Evolutionary conservation across 2,329 filamentous ascomycete genomes (phyloP), one percentile per base, ranked within the genome.

Genomic region (Fusarium avenaceum): DNA sequence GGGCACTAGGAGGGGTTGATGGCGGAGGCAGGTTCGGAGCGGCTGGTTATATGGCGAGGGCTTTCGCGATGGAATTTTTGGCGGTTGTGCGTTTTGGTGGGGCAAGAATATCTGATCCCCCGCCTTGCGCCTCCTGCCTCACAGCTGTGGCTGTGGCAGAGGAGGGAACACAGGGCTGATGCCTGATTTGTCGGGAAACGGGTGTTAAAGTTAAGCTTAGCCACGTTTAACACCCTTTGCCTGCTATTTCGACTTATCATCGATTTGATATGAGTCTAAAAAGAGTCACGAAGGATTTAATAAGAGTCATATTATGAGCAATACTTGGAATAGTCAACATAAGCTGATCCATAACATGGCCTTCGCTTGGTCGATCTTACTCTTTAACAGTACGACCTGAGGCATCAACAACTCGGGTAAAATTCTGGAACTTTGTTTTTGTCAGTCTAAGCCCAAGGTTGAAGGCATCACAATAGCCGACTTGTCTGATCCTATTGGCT

Each of bases 41-140:
- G 70, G 71, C 65, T 74, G 73, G 62, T 70, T 74, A 74, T 74
- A 74, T 74, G 72, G 71, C 67, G 74, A 76, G 70, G 72, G 76
- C 75, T 75, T 75, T 75, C 72, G 73, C 73, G 71, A 75, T 78
- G 74, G 77, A 81, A 80, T 74, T 81, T 80, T 81, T 80, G 79
- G 78, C 76, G 78, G 78, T 81, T 81, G 80, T 81, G 80, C 79
- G 80, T 80, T 80, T 80, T 80, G 79, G 80, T 80, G 80, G 80
- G 80, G 79, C 77, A 75, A 55, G 66, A 60, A 63, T 57, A 30
- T 56, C 28, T 43, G 47, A 49, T 64, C 63, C 71, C 71, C 72
- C 72, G 55, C 67, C 65, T 63, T 24, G 24, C 24, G 24, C 24
- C 22, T 22, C 45, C 60, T 45, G 55, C 39, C 49, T 51, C 33